A percentile compares a stretch with the other conserved stretches of the same genome.
phyloP scores from a whole-genome alignment of 768 basidiomycete genomes.

The Rhizopogon vesiculosus region DNA sequence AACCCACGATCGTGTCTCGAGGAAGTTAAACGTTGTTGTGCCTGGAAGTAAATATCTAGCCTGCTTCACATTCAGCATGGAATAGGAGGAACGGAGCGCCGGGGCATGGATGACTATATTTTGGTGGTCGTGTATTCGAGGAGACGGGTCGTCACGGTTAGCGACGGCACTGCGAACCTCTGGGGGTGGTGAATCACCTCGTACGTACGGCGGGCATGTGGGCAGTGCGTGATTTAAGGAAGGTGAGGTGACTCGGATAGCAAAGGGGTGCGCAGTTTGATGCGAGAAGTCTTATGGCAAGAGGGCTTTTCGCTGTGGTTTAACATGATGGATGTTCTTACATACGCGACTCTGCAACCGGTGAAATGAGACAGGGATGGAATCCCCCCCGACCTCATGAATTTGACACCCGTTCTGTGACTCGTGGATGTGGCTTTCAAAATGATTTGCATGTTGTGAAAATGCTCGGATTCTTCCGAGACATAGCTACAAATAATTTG shows the following conservation, averaged over 20 bases:
- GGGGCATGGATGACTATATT: not conserved
- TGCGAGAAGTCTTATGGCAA: too few species aligned
- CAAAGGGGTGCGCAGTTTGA: too few species aligned
- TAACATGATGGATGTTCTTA: not conserved
- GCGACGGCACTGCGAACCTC: too few species aligned
- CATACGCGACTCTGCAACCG: not conserved
- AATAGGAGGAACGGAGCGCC: not conserved
- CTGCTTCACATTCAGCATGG: not conserved
- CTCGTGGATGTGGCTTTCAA: not conserved
- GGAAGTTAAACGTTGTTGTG: not conserved
- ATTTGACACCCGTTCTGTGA: too few species aligned
- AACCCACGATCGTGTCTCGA: conserved; percentile 4
- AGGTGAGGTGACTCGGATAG: too few species aligned
- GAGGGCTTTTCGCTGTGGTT: too few species aligned
- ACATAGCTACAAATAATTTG: too few species aligned
- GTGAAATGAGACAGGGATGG: not conserved
- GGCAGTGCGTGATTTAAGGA: not conserved
- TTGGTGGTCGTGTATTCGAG: not conserved
- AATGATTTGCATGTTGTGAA: not conserved
- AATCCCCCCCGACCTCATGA: not conserved
- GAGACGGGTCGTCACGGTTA: not conserved
- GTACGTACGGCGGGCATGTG: not conserved
- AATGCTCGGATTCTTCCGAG: too few species aligned
- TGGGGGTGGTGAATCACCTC: not conserved
- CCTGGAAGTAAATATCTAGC: not conserved